Conservation (phyloP, 257 asterid species). For the Sherardia arvensis region DNA sequence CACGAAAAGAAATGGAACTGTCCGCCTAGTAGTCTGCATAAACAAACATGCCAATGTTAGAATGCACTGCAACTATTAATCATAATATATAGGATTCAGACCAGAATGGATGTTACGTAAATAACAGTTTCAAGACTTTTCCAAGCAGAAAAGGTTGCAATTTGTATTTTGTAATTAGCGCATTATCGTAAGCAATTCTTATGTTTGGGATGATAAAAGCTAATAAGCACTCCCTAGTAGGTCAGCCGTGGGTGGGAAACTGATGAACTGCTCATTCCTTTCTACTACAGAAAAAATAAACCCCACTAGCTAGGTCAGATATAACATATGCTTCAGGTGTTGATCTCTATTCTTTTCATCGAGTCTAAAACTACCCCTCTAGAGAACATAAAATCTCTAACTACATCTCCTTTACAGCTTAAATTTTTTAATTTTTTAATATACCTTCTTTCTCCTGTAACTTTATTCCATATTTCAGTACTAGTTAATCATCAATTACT, state of each 20-base stretch:
- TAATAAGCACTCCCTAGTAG: background rate
- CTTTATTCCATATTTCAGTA: background rate
- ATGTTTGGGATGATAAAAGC: background rate
- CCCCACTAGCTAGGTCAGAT: background rate
- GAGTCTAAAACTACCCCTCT: background rate
- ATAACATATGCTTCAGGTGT: background rate
- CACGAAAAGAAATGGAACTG: constrained; percentile 74
- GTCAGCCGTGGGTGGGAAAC: background rate
- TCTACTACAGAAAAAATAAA: too few relatives aligned
- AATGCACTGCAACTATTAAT: background rate
- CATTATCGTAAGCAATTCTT: background rate
- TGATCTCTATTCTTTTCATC: background rate
- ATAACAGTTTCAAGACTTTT: background rate
- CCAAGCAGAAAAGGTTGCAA: background rate
- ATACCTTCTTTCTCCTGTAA: background rate
- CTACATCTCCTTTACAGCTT: background rate
- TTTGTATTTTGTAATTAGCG: background rate
- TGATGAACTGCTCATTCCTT: background rate
- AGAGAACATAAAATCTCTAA: background rate
- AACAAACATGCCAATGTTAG: constrained; percentile 2
- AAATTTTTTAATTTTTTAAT: too few relatives aligned
- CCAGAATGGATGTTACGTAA: background rate
- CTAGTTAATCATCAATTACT: background rate
- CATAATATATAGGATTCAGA: background rate
- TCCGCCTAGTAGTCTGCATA: constrained; percentile 68